Evolutionary conservation across 371 early-diverging fungal species (phyloP).

Genomic region (Apophysomyces ossiformis): DNA sequence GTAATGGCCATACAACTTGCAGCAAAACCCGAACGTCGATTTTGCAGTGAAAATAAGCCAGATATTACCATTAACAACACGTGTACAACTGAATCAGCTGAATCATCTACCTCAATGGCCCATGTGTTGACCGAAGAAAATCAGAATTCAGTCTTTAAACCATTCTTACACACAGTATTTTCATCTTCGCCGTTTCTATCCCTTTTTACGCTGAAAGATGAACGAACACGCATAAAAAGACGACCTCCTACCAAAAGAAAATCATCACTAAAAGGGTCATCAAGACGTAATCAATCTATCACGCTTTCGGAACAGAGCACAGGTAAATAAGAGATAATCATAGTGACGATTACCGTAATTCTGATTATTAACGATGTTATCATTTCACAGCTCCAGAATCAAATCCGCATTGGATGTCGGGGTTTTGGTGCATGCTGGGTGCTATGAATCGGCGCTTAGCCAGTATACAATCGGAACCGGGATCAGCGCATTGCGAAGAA

Average conservation of each 20-base stretch:
- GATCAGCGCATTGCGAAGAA: not conserved
- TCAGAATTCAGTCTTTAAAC: slow-evolving; percentile 19
- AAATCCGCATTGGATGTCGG: not conserved
- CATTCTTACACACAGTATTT: slow-evolving; percentile 45
- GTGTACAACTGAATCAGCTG: not conserved
- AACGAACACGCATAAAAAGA: not conserved
- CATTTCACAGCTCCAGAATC: not conserved
- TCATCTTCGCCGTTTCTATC: slow-evolving; percentile 28
- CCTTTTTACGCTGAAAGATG: slow-evolving; percentile 14
- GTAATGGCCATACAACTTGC: slow-evolving; percentile 55
- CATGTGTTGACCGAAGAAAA: slow-evolving; percentile 1
- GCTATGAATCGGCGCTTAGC: not conserved
- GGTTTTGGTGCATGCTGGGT: slow-evolving; percentile 5
- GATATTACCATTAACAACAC: not conserved
- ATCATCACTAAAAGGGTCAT: slow-evolving; percentile 2
- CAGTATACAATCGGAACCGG: not conserved
- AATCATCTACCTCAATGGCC: not conserved
- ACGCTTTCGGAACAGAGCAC: not conserved
- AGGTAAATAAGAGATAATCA: not conserved
- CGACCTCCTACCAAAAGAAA: not conserved
- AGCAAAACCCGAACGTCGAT: slow-evolving; percentile 37
- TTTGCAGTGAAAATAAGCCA: slow-evolving; percentile 22
- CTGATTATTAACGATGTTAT: not conserved
- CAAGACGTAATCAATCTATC: not conserved
- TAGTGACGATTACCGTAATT: not conserved